These are phyloP conservation scores for Pseudogymnoascus sp. DNA, from an alignment of 2,329 filamentous ascomycete genomes.

Conservation along the genomic window DNA sequence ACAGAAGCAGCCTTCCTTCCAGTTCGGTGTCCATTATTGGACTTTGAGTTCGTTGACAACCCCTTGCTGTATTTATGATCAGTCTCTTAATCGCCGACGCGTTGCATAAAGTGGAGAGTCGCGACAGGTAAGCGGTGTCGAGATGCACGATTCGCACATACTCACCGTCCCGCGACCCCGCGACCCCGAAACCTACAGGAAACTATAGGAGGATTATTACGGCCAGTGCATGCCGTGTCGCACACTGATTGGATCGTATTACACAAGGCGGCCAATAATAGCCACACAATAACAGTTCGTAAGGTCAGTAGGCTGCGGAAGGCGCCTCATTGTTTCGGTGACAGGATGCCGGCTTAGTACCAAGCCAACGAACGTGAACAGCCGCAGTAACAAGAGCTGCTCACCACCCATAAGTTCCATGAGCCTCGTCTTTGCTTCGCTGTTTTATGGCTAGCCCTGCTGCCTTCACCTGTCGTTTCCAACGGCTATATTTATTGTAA, in stretches of 20 bases:
- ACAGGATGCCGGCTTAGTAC: not conserved
- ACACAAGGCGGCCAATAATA: conserved; percentile 1
- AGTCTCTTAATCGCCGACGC: not conserved
- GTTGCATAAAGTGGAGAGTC: not conserved
- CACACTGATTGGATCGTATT: not conserved
- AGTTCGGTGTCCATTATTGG: not conserved
- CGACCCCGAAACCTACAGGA: not conserved
- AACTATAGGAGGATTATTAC: not conserved
- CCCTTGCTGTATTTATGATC: not conserved
- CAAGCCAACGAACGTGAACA: not conserved
- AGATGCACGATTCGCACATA: not conserved
- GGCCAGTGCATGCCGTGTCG: not conserved
- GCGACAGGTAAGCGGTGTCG: not conserved
- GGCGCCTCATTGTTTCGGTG: not conserved
- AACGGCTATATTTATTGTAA: not conserved
- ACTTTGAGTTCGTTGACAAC: not conserved
- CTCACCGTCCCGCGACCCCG: not conserved
- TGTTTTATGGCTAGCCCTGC: not conserved
- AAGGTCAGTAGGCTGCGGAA: not conserved
- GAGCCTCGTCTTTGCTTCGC: not conserved
- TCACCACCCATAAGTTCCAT: not conserved
- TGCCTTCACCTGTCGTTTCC: not conserved
- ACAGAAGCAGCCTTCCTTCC: not conserved
- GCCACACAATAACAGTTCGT: not conserved
- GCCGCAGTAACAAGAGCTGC: not conserved